Conservation (phyloP, 805 yeast genomes). For the Yarrowia porcina region DNA sequence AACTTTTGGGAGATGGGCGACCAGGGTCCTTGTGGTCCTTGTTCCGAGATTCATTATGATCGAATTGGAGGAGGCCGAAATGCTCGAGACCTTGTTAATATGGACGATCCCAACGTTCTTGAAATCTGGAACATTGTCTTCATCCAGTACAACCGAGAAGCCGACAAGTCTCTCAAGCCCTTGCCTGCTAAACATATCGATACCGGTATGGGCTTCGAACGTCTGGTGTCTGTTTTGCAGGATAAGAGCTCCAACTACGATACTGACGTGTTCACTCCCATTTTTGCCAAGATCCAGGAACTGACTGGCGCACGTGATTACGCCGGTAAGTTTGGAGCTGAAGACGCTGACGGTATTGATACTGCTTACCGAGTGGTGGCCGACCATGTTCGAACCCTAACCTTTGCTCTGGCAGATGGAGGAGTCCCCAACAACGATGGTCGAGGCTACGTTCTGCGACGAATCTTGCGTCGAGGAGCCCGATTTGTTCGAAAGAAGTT, state of each 20-base stretch:
- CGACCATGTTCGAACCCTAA: conserved; percentile 95
- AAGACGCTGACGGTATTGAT: conserved; percentile 90
- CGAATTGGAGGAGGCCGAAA: conserved; percentile 93
- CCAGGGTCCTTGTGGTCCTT: conserved; percentile 99
- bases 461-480: conserved; percentile 96
- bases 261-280: conserved; percentile 92
- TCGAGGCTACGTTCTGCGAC: conserved; percentile 95
- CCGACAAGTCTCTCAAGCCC: conserved; percentile 71
- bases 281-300: conserved; percentile 82
- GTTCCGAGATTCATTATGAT: conserved; percentile 96
- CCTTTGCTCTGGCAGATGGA: conserved; percentile 96
- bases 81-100: conserved; percentile 83
- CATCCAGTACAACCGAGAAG: conserved; percentile 93
- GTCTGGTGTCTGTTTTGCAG: conserved; percentile 91
- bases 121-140: conserved; percentile 98
- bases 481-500: conserved; percentile 95
- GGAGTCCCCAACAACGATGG: conserved; percentile 99
- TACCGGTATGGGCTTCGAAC: conserved; percentile 98
- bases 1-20: conserved; percentile 99
- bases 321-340: conserved; percentile 88
- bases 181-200: conserved; percentile 95
- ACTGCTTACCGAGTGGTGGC: conserved; percentile 98
- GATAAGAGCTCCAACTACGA: conserved; percentile 91
- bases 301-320: conserved; percentile 91
- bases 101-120: conserved; percentile 96